Evolutionary conservation across 139 green algal species (phyloP).

Genomic region (Marvania coccoides): DNA sequence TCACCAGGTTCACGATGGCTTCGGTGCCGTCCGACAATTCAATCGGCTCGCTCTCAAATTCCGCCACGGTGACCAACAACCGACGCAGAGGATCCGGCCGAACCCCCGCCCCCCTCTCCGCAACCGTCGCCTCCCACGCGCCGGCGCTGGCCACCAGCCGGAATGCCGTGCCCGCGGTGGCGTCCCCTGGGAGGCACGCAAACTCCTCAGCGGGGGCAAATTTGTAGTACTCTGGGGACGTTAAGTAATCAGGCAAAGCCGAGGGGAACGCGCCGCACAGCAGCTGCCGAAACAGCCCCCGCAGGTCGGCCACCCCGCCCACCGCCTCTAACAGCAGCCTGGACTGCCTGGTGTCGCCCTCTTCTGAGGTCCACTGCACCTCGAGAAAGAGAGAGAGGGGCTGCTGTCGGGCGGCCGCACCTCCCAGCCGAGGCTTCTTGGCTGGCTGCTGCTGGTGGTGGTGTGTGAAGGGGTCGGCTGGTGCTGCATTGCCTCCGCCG

Average conservation of each 20-base stretch:
- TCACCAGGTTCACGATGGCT: constrained; percentile 26
- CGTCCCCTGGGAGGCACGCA: constrained; percentile 36
- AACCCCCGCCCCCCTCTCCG: constrained; percentile 26
- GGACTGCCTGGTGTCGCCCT: not conserved
- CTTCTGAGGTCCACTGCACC: constrained; percentile 1
- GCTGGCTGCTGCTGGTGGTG: too few species aligned
- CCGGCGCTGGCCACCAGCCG: constrained; percentile 26
- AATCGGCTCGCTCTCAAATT: constrained; percentile 46
- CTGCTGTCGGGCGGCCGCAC: too few species aligned
- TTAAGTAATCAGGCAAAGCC: constrained; percentile 40
- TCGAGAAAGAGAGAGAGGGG: constrained; percentile 4
- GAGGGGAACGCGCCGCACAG: constrained; percentile 24
- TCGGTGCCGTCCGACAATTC: constrained; percentile 16
- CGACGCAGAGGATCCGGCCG: constrained; percentile 17
- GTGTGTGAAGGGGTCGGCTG: too few species aligned
- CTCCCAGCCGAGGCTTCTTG: too few species aligned
- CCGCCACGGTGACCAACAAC: constrained; percentile 46
- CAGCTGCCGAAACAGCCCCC: constrained; percentile 15
- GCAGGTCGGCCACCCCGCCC: constrained; percentile 1
- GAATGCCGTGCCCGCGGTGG: constrained; percentile 37
- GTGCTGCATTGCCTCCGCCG: too few species aligned
- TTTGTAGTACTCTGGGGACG: constrained; percentile 28
- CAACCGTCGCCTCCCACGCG: constrained; percentile 43
- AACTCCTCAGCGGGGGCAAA: constrained; percentile 47
- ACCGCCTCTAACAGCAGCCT: constrained; percentile 16